A percentile compares a stretch with the other conserved stretches of the same genome.
phyloP scores from a whole-genome alignment of 768 basidiomycete species.

The Epithele typhae region DNA sequence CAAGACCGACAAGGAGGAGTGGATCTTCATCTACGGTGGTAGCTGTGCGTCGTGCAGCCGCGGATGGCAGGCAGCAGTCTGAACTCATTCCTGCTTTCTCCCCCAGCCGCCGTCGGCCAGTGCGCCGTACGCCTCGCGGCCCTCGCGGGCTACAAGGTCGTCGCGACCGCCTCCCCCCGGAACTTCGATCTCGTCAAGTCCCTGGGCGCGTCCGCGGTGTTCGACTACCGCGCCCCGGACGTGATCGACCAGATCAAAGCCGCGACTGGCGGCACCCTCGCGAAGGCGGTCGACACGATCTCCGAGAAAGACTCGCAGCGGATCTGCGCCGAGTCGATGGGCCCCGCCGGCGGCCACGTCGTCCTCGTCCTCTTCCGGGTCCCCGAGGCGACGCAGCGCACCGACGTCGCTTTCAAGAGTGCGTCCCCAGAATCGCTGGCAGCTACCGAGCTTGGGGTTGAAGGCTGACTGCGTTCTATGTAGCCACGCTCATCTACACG shows the following conservation, averaged over 20 bases:
- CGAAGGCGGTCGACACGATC: slow-evolving; percentile 27
- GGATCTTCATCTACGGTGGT: slow-evolving; percentile 19
- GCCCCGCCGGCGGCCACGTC: slow-evolving; percentile 1
- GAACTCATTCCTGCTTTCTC: no score
- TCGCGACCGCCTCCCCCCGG: slow-evolving; percentile 38
- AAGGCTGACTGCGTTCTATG: no score
- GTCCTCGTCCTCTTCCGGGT: slow-evolving; percentile 4
- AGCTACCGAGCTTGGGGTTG: no score
- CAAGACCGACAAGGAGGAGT: slow-evolving; percentile 9
- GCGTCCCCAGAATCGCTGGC: slow-evolving; percentile 1
- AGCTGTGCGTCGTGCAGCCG: slow-evolving; percentile 15
- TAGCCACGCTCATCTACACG: slow-evolving; percentile 5
- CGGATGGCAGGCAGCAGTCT: no score
- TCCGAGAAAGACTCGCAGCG: slow-evolving; percentile 20
- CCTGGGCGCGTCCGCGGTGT: slow-evolving; percentile 40
- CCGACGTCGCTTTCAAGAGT: slow-evolving; percentile 15
- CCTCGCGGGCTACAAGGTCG: slow-evolving; percentile 38
- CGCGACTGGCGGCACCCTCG: slow-evolving; percentile 22
- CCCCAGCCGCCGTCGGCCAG: slow-evolving; percentile 24
- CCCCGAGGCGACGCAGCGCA: slow-evolving; percentile 8
- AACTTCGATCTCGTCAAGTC: slow-evolving; percentile 33
- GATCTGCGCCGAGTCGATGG: slow-evolving; percentile 1
- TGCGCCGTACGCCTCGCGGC: slow-evolving; percentile 39
- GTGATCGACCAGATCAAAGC: slow-evolving; percentile 24
- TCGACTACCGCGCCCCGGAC: slow-evolving; percentile 33